A percentile compares a stretch with the other conserved stretches of the same genome.
phyloP scores from a whole-genome alignment of 2,329 filamentous ascomycete genomes.

The Penicillium sp. region DNA sequence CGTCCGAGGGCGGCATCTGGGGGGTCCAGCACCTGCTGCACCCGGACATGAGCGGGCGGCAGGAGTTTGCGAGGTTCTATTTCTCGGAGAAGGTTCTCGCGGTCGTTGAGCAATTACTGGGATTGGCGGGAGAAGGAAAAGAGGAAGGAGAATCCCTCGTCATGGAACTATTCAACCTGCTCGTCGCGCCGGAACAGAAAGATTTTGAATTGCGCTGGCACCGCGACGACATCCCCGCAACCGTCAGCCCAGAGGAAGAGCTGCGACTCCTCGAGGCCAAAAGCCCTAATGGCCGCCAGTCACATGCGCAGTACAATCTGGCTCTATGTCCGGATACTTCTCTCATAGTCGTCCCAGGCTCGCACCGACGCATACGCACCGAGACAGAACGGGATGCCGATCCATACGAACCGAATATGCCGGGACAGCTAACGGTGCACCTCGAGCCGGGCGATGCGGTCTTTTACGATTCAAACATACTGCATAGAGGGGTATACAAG shows the following conservation, averaged over 20 bases:
- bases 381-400: slow-evolving; percentile 63
- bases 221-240: slow-evolving; percentile 72
- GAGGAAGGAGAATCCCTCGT: slow-evolving; percentile 61
- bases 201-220: slow-evolving; percentile 81
- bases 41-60: slow-evolving; percentile 61
- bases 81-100: slow-evolving; percentile 63
- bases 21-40: slow-evolving; percentile 82
- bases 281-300: slow-evolving; percentile 45
- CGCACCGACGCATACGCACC: slow-evolving; percentile 68
- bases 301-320: slow-evolving; percentile 84
- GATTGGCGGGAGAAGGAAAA: slow-evolving; percentile 18
- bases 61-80: slow-evolving; percentile 64
- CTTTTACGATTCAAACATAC: slow-evolving; percentile 88
- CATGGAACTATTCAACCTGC: slow-evolving; percentile 85
- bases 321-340: slow-evolving; percentile 71
- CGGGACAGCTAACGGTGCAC: slow-evolving; percentile 61
- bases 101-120: slow-evolving; percentile 63
- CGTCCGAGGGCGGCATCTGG: slow-evolving; percentile 67
- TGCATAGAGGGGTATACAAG: slow-evolving; percentile 48
- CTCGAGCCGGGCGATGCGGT: slow-evolving; percentile 72
- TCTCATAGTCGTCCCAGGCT: slow-evolving; percentile 72
- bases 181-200: slow-evolving; percentile 63
- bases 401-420: slow-evolving; percentile 60
- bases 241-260: slow-evolving; percentile 65
- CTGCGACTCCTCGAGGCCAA: slow-evolving; percentile 53